These are phyloP conservation scores for Ascochyta fabae DNA, from an alignment of 2,329 filamentous ascomycete species.

Conservation along the genomic window DNA sequence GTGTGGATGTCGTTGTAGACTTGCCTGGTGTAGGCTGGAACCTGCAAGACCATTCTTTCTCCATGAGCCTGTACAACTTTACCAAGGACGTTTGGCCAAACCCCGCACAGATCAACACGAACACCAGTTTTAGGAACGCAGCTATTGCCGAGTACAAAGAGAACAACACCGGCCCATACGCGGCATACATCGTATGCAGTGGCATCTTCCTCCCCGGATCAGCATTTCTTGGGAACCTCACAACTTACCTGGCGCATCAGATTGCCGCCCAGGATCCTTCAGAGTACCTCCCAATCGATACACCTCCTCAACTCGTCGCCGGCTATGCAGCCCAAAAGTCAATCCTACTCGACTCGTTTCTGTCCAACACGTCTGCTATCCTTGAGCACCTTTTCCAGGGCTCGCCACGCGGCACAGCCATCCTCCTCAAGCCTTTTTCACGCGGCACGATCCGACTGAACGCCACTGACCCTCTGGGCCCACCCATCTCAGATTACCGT, in stretches of 20 bases:
- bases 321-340: slow-evolving; percentile 2
- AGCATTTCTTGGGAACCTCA: background rate
- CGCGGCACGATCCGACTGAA: slow-evolving; percentile 43
- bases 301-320: background rate
- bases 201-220: slow-evolving; percentile 6
- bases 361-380: slow-evolving; percentile 1
- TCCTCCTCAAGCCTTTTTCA: slow-evolving; percentile 30
- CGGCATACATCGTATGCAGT: slow-evolving; percentile 5
- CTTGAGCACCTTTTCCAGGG: slow-evolving; percentile 9
- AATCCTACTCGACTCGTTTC: background rate
- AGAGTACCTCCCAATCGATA: background rate
- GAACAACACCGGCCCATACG: slow-evolving; percentile 5
- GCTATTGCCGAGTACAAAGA: slow-evolving; percentile 5
- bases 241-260: background rate
- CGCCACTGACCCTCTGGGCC: slow-evolving; percentile 31
- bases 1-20: slow-evolving; percentile 24
- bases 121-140: slow-evolving; percentile 15
- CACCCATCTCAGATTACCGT: slow-evolving; percentile 38
- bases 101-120: slow-evolving; percentile 7
- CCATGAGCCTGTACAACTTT: slow-evolving; percentile 2
- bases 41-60: slow-evolving; percentile 33
- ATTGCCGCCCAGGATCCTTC: background rate
- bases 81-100: slow-evolving; percentile 7
- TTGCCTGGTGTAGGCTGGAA: slow-evolving; percentile 39
- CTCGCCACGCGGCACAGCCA: slow-evolving; percentile 1